A percentile compares a stretch with the other conserved stretches of the same genome.
phyloP scores from a whole-genome alignment of 345 rosid species.

The Fremontodendron californicum region DNA sequence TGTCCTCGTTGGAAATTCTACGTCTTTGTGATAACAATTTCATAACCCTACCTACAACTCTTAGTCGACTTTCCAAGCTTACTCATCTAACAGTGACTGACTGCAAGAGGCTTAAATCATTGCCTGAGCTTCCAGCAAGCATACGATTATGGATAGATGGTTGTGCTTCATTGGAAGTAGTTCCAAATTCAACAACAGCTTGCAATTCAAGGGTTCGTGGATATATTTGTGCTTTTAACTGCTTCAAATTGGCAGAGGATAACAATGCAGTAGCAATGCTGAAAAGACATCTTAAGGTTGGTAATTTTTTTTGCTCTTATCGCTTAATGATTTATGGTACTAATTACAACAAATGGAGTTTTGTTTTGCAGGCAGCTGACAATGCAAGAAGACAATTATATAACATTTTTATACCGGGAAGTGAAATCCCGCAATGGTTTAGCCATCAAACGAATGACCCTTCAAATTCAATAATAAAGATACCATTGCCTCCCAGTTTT shows the following conservation, averaged over 20 bases:
- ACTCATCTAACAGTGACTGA: slow-evolving; percentile 1
- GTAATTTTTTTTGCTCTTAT: neutral
- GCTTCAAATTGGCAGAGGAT: neutral
- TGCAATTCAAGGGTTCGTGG: rapidly evolving
- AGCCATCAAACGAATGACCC: neutral
- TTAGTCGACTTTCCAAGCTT: slow-evolving; percentile 25
- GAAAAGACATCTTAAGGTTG: neutral
- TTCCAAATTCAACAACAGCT: neutral
- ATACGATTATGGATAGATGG: slow-evolving; percentile 11
- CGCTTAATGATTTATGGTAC: neutral
- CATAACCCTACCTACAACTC: slow-evolving; percentile 22
- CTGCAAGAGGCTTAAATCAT: slow-evolving; percentile 28
- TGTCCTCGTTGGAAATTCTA: slow-evolving; percentile 20
- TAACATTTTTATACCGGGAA: neutral
- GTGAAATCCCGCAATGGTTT: slow-evolving; percentile 7
- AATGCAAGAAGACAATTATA: too few species aligned
- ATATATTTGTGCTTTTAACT: neutral
- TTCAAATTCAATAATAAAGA: neutral
- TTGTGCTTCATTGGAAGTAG: slow-evolving; percentile 20
- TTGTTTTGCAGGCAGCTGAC: neutral
- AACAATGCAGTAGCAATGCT: neutral
- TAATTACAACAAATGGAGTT: too few species aligned
- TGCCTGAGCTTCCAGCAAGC: slow-evolving; percentile 31
- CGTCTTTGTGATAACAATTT: slow-evolving; percentile 28
- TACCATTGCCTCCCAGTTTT: neutral